A percentile compares a stretch with the other conserved stretches of the same genome.
phyloP scores from a whole-genome alignment of 2,329 filamentous ascomycete genomes.

The Ascosphaera apis region DNA sequence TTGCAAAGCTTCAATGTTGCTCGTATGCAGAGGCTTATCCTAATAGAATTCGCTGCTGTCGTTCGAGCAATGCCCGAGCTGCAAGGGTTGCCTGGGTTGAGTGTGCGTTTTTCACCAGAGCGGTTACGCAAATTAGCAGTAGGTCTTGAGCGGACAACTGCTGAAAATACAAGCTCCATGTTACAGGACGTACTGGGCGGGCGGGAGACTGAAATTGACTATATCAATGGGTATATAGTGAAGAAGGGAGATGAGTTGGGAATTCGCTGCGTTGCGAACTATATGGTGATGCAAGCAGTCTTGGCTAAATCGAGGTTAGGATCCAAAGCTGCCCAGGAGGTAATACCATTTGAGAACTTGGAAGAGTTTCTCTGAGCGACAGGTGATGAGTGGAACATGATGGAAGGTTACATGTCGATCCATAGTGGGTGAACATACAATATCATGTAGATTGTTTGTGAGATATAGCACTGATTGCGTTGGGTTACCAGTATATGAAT shows the following conservation, averaged over 20 bases:
- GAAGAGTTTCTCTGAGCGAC: neutral
- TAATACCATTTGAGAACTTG: constrained; percentile 13
- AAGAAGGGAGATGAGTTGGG: constrained; percentile 47
- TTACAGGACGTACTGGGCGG: constrained; percentile 39
- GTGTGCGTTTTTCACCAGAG: constrained; percentile 34
- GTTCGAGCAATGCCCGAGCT: constrained; percentile 55
- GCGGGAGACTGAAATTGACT: constrained; percentile 51
- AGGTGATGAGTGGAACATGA: too few species aligned
- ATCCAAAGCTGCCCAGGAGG: constrained; percentile 10
- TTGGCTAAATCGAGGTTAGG: constrained; percentile 39
- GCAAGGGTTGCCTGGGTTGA: constrained; percentile 34
- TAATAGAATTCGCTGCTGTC: constrained; percentile 52
- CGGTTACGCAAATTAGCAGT: constrained; percentile 39
- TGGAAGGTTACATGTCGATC: too few species aligned
- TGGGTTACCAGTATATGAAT: too few species aligned
- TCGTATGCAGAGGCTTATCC: constrained; percentile 43
- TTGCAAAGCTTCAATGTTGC: constrained; percentile 42
- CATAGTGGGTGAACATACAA: too few species aligned
- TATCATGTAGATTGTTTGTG: too few species aligned
- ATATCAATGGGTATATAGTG: constrained; percentile 73
- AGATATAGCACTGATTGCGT: too few species aligned
- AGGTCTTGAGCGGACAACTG: constrained; percentile 30
- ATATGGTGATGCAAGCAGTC: constrained; percentile 48
- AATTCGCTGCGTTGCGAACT: constrained; percentile 48
- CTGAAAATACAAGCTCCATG: constrained; percentile 41